Conservation (phyloP, 495 filamentous ascomycete genomes). For the Penicillium daleae region DNA sequence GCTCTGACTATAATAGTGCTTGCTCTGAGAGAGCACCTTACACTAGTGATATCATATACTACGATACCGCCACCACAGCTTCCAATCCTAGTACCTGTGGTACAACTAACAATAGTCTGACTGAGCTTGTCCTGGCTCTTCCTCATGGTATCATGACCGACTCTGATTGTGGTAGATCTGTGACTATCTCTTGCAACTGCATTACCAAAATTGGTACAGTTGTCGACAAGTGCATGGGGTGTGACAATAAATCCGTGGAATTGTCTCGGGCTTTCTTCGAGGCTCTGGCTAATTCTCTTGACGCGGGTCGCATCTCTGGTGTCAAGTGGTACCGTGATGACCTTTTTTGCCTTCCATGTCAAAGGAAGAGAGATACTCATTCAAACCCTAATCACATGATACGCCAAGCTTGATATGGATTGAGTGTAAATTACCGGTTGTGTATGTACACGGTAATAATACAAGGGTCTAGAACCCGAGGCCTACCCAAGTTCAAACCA, state of each 20-base stretch:
- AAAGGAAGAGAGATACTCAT: too few relatives aligned
- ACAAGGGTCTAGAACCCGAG: too few relatives aligned
- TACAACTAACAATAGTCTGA: constrained; percentile 43
- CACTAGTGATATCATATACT: constrained; percentile 50
- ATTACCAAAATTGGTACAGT: constrained; percentile 60
- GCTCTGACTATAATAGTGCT: constrained; percentile 33
- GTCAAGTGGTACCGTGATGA: constrained; percentile 45
- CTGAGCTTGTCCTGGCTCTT: constrained; percentile 50
- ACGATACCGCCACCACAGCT: constrained; percentile 45
- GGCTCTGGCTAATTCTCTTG: constrained; percentile 30
- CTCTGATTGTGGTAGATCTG: constrained; percentile 65
- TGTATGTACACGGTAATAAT: too few relatives aligned
- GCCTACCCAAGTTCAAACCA: too few relatives aligned
- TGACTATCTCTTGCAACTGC: constrained; percentile 62
- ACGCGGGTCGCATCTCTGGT: constrained; percentile 36
- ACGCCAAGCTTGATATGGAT: too few relatives aligned
- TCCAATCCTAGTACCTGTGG: constrained; percentile 50
- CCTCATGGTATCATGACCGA: constrained; percentile 58
- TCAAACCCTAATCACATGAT: too few relatives aligned
- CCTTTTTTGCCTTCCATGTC: too few relatives aligned
- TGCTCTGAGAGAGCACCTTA: constrained; percentile 44
- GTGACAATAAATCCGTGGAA: constrained; percentile 51
- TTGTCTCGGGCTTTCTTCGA: constrained; percentile 49
- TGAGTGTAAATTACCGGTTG: too few relatives aligned
- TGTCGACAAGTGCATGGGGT: constrained; percentile 78